phyloP scores from a whole-genome alignment of 164 flowering plant genomes.

The Chloranthus sessilifolius region DNA sequence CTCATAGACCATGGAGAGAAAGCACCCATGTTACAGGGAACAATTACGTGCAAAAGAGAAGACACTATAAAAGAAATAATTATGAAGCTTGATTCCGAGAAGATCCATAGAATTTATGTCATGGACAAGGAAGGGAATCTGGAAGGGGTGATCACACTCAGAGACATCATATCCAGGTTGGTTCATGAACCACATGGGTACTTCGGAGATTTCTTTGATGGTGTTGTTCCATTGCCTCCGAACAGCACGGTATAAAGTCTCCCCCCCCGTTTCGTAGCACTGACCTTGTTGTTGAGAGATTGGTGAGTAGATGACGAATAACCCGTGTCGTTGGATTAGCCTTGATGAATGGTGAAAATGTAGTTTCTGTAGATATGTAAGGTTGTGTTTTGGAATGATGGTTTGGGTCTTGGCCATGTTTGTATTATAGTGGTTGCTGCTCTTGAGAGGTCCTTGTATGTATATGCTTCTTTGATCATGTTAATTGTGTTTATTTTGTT shows the following conservation, averaged over 20 bases:
- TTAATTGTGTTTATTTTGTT: no score
- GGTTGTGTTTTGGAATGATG: no score
- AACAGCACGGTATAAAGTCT: slow-evolving; percentile 59
- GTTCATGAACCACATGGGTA: slow-evolving; percentile 91
- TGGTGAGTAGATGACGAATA: no score
- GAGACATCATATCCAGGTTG: slow-evolving; percentile 94
- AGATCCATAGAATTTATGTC: slow-evolving; percentile 84
- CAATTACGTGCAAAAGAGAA: slow-evolving; percentile 60
- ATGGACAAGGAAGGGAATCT: slow-evolving; percentile 59
- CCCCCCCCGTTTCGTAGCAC: no score
- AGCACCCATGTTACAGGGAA: slow-evolving; percentile 47
- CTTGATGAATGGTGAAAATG: no score
- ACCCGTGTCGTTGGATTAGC: no score
- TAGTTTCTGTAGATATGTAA: no score
- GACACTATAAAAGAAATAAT: slow-evolving; percentile 68
- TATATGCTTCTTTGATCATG: no score
- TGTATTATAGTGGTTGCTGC: no score
- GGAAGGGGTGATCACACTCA: slow-evolving; percentile 86
- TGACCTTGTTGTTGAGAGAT: no score
- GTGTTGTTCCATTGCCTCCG: slow-evolving; percentile 71
- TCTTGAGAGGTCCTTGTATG: no score
- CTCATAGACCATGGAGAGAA: slow-evolving; percentile 40
- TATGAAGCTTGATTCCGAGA: slow-evolving; percentile 53
- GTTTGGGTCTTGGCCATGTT: no score
- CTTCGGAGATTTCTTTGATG: slow-evolving; percentile 97